A percentile compares a stretch with the other conserved stretches of the same genome.
These are phyloP conservation scores for Penicillium alfredii DNA, from an alignment of 495 filamentous ascomycete genomes.

Conservation along the genomic window DNA sequence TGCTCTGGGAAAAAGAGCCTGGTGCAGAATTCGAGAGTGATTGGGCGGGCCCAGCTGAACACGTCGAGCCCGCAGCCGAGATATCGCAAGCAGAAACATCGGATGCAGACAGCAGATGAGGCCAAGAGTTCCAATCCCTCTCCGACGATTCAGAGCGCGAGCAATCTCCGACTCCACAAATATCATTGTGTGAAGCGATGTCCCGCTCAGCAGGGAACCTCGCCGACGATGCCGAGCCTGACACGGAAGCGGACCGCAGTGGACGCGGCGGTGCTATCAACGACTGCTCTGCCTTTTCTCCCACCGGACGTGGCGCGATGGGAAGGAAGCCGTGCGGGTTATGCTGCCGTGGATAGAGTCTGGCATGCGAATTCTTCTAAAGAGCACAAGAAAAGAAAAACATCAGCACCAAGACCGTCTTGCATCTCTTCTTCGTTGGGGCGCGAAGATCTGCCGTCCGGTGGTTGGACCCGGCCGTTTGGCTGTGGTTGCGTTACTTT, in stretches of 20 bases:
- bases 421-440: constrained; percentile 13
- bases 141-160: constrained; percentile 20
- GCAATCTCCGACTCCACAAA: constrained; percentile 10
- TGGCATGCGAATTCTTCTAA: constrained; percentile 32
- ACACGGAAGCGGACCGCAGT: constrained; percentile 4
- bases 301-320: constrained; percentile 32
- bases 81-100: too few species aligned
- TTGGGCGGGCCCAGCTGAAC: not conserved
- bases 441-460: constrained; percentile 19
- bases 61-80: not conserved
- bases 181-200: constrained; percentile 4
- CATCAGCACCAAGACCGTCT: constrained; percentile 30
- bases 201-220: too few species aligned
- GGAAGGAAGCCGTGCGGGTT: constrained; percentile 28
- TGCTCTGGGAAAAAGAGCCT: constrained; percentile 6
- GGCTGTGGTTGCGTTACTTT: constrained; percentile 32
- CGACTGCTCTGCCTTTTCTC: constrained; percentile 1
- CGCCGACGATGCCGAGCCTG: not conserved
- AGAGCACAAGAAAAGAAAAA: constrained; percentile 19
- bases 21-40: constrained; percentile 10
- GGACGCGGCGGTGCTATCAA: too few species aligned
- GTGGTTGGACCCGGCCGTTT: constrained; percentile 17
- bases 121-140: constrained; percentile 1
- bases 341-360: constrained; percentile 26
- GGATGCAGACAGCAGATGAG: not conserved